Conservation (phyloP, 208 protist species). For the Leishmania braziliensis region DNA sequence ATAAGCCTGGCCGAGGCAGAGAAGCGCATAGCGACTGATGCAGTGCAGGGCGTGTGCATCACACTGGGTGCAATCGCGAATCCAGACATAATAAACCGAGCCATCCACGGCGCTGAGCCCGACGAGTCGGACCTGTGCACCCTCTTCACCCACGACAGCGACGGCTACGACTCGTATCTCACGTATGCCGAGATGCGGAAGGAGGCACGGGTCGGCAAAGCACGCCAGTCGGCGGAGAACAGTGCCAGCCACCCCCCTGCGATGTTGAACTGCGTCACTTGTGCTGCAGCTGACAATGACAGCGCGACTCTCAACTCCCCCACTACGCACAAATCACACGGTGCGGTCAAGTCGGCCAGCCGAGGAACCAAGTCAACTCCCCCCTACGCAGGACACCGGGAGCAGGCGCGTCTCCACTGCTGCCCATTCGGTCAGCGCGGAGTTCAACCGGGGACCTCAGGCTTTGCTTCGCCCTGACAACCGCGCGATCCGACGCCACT, state of each 20-base stretch:
- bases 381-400: neutral
- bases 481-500: neutral
- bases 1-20: constrained; percentile 19
- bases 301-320: neutral
- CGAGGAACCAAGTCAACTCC: neutral
- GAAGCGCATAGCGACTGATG: neutral
- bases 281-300: neutral
- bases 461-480: constrained; percentile 1
- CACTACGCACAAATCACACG: neutral
- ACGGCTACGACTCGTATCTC: constrained; percentile 19
- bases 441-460: neutral
- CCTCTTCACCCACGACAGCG: constrained; percentile 20
- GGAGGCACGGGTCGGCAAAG: constrained; percentile 2
- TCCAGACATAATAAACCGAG: constrained; percentile 52
- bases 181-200: constrained; percentile 4
- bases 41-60: constrained; percentile 36
- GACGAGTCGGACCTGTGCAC: constrained; percentile 12
- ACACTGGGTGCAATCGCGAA: constrained; percentile 46
- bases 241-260: neutral
- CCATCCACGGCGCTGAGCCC: constrained; percentile 10
- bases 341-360: neutral
- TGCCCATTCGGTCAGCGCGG: neutral
- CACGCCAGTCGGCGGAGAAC: neutral
- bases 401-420: neutral
- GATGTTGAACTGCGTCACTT: neutral